A percentile compares a stretch with the other conserved stretches of the same genome.
phyloP scores from a whole-genome alignment of 1,284 basidiomycete genomes.

The Termitomyces sp. region DNA sequence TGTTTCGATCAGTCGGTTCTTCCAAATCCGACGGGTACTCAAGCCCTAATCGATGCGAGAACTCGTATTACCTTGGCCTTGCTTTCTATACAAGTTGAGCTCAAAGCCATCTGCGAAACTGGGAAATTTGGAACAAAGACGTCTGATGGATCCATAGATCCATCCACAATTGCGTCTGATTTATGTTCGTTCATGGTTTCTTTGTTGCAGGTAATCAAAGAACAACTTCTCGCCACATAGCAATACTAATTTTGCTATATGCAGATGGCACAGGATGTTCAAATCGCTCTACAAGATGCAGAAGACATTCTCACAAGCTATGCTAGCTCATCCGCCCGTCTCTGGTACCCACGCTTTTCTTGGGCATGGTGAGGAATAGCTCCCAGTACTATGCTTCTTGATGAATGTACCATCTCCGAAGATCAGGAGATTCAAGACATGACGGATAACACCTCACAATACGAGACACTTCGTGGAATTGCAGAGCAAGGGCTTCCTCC shows the following conservation, averaged over 20 bases:
- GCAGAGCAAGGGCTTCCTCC: constrained; percentile 13
- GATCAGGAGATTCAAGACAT: constrained; percentile 19
- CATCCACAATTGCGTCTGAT: constrained; percentile 30
- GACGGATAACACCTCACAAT: constrained; percentile 8
- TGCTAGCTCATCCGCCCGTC: constrained; percentile 29
- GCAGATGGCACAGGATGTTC: constrained; percentile 46
- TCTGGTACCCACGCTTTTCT: constrained; percentile 43
- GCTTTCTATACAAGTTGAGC: constrained; percentile 27
- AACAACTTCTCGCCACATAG: not conserved
- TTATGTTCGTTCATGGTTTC: constrained; percentile 40
- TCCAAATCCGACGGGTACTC: constrained; percentile 16
- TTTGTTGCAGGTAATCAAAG: constrained; percentile 35
- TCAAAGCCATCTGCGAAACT: constrained; percentile 30
- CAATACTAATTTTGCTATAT: not conserved
- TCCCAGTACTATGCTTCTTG: constrained; percentile 33
- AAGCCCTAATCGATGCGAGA: constrained; percentile 24
- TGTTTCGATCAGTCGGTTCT: constrained; percentile 28
- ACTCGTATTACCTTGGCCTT: constrained; percentile 26
- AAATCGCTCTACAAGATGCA: constrained; percentile 31
- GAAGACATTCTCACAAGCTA: constrained; percentile 30
- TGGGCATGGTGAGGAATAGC: constrained; percentile 45
- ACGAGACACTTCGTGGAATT: constrained; percentile 23
- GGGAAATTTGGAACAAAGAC: constrained; percentile 25
- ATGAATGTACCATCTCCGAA: constrained; percentile 29
- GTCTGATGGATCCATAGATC: constrained; percentile 20